These are phyloP conservation scores for Rhodotorula sp. DNA, from an alignment of 1,284 basidiomycete genomes.

Conservation along the genomic window DNA sequence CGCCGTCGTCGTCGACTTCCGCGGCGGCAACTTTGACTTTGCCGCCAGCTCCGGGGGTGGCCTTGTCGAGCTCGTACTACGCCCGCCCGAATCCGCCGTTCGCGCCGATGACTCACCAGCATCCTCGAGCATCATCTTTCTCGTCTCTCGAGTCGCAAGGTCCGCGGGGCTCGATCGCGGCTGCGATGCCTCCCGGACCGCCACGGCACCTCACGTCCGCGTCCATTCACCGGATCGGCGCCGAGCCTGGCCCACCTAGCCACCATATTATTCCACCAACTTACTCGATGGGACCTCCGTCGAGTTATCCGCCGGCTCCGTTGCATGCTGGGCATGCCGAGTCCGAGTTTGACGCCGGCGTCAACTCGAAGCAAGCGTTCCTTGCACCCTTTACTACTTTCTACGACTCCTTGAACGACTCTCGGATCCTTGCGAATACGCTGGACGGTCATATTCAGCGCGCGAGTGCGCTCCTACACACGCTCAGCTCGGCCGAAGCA, in stretches of 20 bases:
- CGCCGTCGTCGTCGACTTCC: background rate
- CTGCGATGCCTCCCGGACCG: background rate
- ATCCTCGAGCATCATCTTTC: background rate
- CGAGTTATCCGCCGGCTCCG: background rate
- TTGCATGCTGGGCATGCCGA: background rate
- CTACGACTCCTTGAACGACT: background rate
- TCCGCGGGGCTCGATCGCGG: background rate
- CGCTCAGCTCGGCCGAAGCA: background rate
- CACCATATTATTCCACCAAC: background rate
- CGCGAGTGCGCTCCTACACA: background rate
- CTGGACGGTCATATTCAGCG: background rate
- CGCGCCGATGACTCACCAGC: background rate
- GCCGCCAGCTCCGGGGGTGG: background rate
- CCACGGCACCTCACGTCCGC: background rate
- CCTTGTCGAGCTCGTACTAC: constrained; percentile 15
- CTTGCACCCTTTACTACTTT: background rate
- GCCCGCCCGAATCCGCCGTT: constrained; percentile 14
- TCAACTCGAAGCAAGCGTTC: background rate
- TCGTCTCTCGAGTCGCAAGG: background rate
- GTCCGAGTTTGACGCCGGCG: background rate
- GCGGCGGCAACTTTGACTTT: constrained; percentile 5
- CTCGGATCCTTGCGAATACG: background rate
- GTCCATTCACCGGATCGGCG: background rate
- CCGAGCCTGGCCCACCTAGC: background rate
- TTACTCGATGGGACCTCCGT: background rate